Base-by-base conservation (phyloP, 257 asterid genomes). In the Jasminum sambac region DNA sequence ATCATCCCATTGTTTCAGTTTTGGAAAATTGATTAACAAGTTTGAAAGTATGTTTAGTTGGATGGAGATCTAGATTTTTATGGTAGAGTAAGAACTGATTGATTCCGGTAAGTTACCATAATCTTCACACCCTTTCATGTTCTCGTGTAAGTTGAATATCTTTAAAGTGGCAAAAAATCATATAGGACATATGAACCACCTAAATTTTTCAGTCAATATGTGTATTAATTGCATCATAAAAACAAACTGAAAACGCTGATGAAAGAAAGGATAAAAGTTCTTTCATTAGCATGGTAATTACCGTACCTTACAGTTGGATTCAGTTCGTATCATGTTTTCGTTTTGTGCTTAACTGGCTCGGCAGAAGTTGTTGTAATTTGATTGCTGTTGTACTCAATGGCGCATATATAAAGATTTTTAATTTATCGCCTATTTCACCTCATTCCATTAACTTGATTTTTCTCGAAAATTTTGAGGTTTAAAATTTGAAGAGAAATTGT, bases 301-400 rank as follows among this genome's bases (percentile, higher is more conserved):
- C 5, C 37, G 7, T 55, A 11, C 67, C 11, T 11, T 36, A 2
- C 17, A 36, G 68, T 13, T 11, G 43, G 26, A 30, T 60, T 55
- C 37, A 30, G 34, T 11, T 72, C 34, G 80, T 57, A 14, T 58
- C 73, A n/a, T 34, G 16, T 48, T 46, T 52, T 48, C 59, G 12
- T 71, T 46, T 25, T 13, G 40, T 17, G 38, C 59, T 50, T 50
- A 17, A 50, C 25, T 50, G 59, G 59, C 19, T 48, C 17, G n/a
- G n/a, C n/a, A n/a, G 25, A 50, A 17, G 19, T 6, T 6, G 26
- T 19, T 8, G 25, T 50, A 17, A 50, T 50, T 44, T 44, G n/a
- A 14, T 44, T 44, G 55, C 19, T 5, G n/a, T 44, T 44, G 55
- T 4, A 14, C n/a, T 13, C 55, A 44, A 44, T 6, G 50, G 50